These are phyloP conservation scores for Saccharomyces hybrid DNA, from an alignment of 1,139 yeast genomes.

Conservation along the genomic window DNA sequence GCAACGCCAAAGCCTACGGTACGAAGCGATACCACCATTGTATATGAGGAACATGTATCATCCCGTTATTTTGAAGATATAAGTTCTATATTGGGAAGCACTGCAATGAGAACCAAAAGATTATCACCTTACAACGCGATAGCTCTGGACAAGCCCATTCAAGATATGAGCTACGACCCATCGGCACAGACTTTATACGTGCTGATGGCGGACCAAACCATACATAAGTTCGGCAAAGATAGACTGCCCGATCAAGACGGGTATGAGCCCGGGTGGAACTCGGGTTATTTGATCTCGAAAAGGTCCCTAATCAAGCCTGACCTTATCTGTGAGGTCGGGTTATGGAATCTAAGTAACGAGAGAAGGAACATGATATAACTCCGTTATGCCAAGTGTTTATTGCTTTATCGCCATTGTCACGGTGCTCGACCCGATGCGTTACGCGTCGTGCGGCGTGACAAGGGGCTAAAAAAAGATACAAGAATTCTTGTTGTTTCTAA, in stretches of 20 bases:
- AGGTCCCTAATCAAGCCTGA: neutral
- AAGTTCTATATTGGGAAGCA: neutral
- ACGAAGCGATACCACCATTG: neutral
- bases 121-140: neutral
- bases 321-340: neutral
- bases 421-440: neutral
- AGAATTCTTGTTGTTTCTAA: slow-evolving; percentile 1
- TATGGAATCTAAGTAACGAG: neutral
- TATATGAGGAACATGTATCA: neutral
- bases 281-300: neutral
- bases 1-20: neutral
- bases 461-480: slow-evolving; percentile 1
- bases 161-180: neutral
- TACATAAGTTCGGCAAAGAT: neutral
- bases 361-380: neutral
- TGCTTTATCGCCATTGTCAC: neutral
- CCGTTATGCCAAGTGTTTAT: neutral
- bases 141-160: neutral
- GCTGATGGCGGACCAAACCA: neutral
- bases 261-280: neutral
- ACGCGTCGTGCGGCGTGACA: slow-evolving; percentile 1
- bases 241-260: neutral
- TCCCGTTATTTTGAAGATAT: neutral
- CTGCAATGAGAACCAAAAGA: neutral
- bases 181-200: neutral